Evolutionary conservation across 371 early-diverging fungal genomes (phyloP).

Genomic region (Actinomortierella wolfii): DNA sequence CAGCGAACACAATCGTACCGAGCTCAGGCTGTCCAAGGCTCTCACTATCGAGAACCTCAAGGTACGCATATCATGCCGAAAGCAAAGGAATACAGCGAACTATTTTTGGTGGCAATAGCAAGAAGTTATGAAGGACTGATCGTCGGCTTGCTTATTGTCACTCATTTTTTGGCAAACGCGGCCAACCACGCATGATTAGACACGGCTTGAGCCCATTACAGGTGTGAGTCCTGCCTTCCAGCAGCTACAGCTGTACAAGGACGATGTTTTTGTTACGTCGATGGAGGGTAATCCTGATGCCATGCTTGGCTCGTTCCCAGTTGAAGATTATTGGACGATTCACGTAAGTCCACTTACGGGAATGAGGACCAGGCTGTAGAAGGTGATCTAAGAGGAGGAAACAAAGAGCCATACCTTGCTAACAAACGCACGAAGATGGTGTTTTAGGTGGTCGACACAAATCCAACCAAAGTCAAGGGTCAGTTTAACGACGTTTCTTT

Average conservation of each 20-base stretch:
- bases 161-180: too few species aligned
- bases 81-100: too few species aligned
- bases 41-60: conserved; percentile 73
- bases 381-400: too few species aligned
- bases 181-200: too few species aligned
- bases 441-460: conserved; percentile 67
- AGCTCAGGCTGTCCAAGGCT: conserved; percentile 82
- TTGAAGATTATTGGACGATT: conserved; percentile 79
- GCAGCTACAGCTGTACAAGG: conserved; percentile 64
- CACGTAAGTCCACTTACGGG: conserved; percentile 54
- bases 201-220: conserved; percentile 89
- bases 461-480: conserved; percentile 68
- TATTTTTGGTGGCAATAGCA: too few species aligned
- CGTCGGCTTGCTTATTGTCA: too few species aligned
- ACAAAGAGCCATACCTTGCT: background rate
- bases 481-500: conserved; percentile 86
- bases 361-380: too few species aligned
- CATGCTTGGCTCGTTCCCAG: conserved; percentile 89
- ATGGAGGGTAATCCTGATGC: conserved; percentile 67
- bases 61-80: too few species aligned
- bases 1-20: conserved; percentile 70
- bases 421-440: background rate
- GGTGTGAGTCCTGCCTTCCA: conserved; percentile 82
- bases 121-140: too few species aligned
- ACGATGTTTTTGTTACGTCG: conserved; percentile 61